Evolutionary conservation across 495 filamentous ascomycete species (phyloP).

Genomic region (Penicillium ochrochloron): DNA sequence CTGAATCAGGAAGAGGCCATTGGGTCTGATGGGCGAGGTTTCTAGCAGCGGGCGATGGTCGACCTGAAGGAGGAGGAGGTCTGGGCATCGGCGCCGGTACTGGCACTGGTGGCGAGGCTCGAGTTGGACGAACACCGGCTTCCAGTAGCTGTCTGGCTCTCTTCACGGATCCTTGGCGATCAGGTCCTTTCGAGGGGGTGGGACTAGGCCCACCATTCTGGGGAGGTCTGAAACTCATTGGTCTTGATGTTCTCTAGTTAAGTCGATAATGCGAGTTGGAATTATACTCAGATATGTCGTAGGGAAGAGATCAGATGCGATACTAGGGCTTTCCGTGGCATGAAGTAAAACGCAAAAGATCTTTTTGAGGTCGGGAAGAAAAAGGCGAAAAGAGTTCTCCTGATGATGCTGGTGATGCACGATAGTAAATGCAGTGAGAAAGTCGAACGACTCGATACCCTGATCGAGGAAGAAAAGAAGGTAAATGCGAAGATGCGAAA

Average conservation of each 20-base stretch:
- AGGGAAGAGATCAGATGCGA: not conserved
- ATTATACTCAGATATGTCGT: not conserved
- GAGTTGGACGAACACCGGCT: constrained; percentile 50
- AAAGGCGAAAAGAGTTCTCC: not conserved
- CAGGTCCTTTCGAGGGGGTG: constrained; percentile 19
- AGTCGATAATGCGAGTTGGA: constrained; percentile 5
- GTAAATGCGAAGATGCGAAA: constrained; percentile 12
- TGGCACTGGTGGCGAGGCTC: constrained; percentile 33
- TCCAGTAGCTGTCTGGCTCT: constrained; percentile 57
- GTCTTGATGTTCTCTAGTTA: not conserved
- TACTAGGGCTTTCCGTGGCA: constrained; percentile 4
- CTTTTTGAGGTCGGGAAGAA: not conserved
- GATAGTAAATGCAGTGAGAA: constrained; percentile 5
- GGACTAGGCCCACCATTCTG: constrained; percentile 12
- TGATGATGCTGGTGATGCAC: not conserved
- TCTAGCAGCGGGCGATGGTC: constrained; percentile 29
- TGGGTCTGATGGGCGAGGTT: constrained; percentile 33
- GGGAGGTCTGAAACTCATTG: constrained; percentile 26
- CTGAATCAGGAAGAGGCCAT: constrained; percentile 50
- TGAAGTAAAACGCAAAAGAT: constrained; percentile 3
- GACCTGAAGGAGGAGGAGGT: constrained; percentile 6
- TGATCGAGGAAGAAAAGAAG: constrained; percentile 27
- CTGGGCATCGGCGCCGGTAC: constrained; percentile 24
- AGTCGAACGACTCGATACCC: constrained; percentile 18
- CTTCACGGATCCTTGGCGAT: constrained; percentile 49